Base-by-base conservation (phyloP, 352 stramenopile genomes). In the Phytopythium boreale region DNA sequence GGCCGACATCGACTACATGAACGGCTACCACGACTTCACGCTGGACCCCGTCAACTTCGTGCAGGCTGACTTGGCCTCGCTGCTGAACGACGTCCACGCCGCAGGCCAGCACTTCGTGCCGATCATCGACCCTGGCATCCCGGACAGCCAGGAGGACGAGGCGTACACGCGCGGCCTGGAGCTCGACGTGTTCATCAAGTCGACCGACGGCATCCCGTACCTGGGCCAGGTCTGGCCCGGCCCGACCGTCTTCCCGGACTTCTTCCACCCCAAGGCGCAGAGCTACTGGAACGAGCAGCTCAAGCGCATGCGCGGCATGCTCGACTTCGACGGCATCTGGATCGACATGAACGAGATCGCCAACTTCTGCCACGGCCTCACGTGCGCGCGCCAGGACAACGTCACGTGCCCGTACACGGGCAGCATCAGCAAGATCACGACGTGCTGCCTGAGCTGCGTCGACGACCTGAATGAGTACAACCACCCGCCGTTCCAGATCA, bases 291-390 rank as follows among this genome's bases (percentile, higher is more conserved):
- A 63, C 14, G 70, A 88, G 49, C 81, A 93, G 64, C 66, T 94
- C 29, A 37, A 62, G 20, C 71, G 71, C 0, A 84, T 89, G 68
- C 69, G 91, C 71, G 72, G 86, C 24, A 71, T 51, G 11, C 51
- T 82, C n/a, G 34, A 55, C 1, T 90, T 80, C 49, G 86, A 96
- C 51, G 85, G 88, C 26, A 64, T 94, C 11, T 95, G 88, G 88
- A 89, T 96, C 59, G 88, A 96, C 66, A 96, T 96, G 88, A 96
- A 96, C 68, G 88, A 96, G 53, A 64, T 91, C 7, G 80, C 82
- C 17, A 92, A 90, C 67, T 93, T 95, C 50, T 92, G 80, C 49
- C 71, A 72, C 2, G 82, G 82, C 6, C 74, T 63, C 1, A 64
- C 43, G 20, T 88, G 79, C 53, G 67, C 69, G 9, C 78, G 76